Evolutionary conservation across 371 early-diverging fungal species (phyloP), one percentile per base, ranked within the genome.

Genomic region (Mortierella sp.): DNA sequence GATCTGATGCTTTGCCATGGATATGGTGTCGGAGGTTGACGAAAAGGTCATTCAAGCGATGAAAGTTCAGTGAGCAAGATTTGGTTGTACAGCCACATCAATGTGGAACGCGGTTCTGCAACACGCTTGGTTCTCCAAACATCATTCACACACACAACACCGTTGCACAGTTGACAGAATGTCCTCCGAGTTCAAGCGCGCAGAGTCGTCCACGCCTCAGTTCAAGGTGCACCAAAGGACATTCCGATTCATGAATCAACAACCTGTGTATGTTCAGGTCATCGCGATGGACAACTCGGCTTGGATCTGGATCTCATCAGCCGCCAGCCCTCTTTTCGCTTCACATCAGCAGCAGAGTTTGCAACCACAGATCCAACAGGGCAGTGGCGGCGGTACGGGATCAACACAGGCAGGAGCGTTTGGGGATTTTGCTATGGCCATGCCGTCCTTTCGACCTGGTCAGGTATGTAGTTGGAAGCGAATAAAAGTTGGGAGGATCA

Each of bases 401-500:
- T 43, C 50, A 21, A 28, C 28, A 2, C 50, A 43, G 0, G 64
- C 59, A 18, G 72, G 72, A 4, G 52, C 62, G 26, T 72, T 72
- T 58, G 72, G 72, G 10, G 72, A 72, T 16, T 63, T 71, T 39
- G 72, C 72, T 14, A 65, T 71, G 61, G 64, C 62, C 18, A 71
- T 71, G 72, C 72, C 72, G n/a, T 34, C 58, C 1, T 56, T 41
- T 27, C 50, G 72, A 26, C 23, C 72, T 30, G 66, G 65, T 21
- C 65, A 71, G 57, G 71, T 64, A 64, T n/a, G n/a, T n/a, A n/a
- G n/a, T n/a, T n/a, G n/a, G n/a, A n/a, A n/a, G n/a, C 49, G 6
- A 8, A 13, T 8, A 48, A 48, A 39, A 39, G 39, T 10, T 39
- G 14, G 7, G 39, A 8, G 14, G 39, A 39, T 39, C 39, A 14